phyloP scores from a whole-genome alignment of 2,329 filamentous ascomycete genomes.

The Penicillium digitatum region DNA sequence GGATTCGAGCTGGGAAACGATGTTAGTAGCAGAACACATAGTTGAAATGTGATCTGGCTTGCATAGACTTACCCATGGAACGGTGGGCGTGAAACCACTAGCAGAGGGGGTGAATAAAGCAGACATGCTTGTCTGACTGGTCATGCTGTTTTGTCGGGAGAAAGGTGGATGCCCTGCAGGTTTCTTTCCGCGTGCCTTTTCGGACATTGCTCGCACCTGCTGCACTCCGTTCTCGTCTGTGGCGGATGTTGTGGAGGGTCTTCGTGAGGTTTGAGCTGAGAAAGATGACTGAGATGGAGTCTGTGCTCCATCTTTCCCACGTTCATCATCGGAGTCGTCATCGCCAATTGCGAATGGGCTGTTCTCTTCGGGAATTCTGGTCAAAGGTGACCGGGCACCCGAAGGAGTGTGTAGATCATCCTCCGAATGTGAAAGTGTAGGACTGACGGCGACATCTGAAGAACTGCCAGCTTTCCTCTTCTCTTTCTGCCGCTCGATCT shows the following conservation, averaged over 20 bases:
- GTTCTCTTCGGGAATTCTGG: slow-evolving; percentile 72
- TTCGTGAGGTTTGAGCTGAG: slow-evolving; percentile 54
- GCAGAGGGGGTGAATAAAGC: slow-evolving; percentile 53
- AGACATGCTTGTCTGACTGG: slow-evolving; percentile 68
- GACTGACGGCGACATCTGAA: slow-evolving; percentile 36
- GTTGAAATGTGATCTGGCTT: too few relatives aligned
- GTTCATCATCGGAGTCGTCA: slow-evolving; percentile 61
- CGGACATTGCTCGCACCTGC: slow-evolving; percentile 88
- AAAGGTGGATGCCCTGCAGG: slow-evolving; percentile 78
- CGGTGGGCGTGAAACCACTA: slow-evolving; percentile 68
- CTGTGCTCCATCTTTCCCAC: slow-evolving; percentile 57
- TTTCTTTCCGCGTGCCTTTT: slow-evolving; percentile 95
- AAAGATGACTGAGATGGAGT: slow-evolving; percentile 57
- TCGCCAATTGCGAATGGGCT: slow-evolving; percentile 80
- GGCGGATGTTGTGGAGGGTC: slow-evolving; percentile 65
- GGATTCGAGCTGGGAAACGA: slow-evolving; percentile 64
- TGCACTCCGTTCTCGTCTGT: slow-evolving; percentile 75
- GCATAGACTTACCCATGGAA: slow-evolving; percentile 59
- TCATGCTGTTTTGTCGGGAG: slow-evolving; percentile 84
- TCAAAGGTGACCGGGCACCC: slow-evolving; percentile 58
- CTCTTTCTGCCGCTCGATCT: slow-evolving; percentile 76
- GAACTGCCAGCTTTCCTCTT: slow-evolving; percentile 59
- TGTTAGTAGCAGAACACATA: slow-evolving; percentile 13
- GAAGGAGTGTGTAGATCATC: slow-evolving; percentile 36
- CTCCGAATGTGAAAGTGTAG: slow-evolving; percentile 39